Conservation (phyloP, 129 eudicot species). For the Chrysanthemum seticuspe region DNA sequence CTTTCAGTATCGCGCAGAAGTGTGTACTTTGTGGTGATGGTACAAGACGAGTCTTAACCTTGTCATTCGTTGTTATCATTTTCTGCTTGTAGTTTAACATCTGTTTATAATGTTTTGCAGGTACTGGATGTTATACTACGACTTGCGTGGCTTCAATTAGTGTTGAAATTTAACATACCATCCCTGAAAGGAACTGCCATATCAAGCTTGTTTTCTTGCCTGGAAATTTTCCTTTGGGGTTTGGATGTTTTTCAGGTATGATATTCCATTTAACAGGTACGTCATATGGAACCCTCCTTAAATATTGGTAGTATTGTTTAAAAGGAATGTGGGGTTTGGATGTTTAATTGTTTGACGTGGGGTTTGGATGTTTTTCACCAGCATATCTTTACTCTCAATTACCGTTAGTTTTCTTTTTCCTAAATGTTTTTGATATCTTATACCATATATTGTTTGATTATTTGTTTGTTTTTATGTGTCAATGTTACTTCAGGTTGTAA, state of each 20-base stretch:
- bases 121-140: constrained; percentile 58
- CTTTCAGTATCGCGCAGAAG: constrained; percentile 45
- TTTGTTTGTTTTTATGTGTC: too few species aligned
- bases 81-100: not conserved
- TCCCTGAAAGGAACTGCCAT: constrained; percentile 47
- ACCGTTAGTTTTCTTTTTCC: too few species aligned
- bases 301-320: too few species aligned
- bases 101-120: constrained; percentile 37
- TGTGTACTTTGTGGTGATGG: constrained; percentile 70
- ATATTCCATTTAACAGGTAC: not conserved
- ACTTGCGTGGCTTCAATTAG: constrained; percentile 63
- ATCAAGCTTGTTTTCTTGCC: constrained; percentile 53
- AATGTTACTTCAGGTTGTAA: too few species aligned
- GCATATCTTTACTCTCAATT: too few species aligned
- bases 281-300: too few species aligned
- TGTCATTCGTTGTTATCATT: not conserved
- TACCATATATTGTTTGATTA: too few species aligned
- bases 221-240: constrained; percentile 79
- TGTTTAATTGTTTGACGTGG: too few species aligned
- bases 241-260: constrained; percentile 93
- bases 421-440: too few species aligned
- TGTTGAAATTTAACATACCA: constrained; percentile 46
- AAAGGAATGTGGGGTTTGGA: too few species aligned
- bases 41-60: constrained; percentile 15
- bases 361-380: too few species aligned